Evolutionary conservation across 2,329 filamentous ascomycete species (phyloP).

Genomic region (Leptographium lundbergii): DNA sequence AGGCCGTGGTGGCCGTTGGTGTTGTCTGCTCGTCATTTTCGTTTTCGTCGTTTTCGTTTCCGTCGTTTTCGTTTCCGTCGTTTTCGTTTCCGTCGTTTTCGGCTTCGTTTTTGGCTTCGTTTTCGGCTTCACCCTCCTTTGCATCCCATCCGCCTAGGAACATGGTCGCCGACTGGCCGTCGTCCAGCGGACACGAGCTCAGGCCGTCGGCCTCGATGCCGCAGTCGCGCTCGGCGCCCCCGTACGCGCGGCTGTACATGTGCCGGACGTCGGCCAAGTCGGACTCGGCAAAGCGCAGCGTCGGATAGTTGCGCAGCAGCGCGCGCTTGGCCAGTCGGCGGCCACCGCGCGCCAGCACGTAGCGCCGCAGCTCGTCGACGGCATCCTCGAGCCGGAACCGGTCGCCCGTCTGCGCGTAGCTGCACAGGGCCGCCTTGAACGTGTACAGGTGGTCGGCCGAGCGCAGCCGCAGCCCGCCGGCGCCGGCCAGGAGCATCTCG

Average conservation of each 20-base stretch:
- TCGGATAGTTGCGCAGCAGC: conserved; percentile 38
- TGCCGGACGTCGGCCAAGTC: conserved; percentile 41
- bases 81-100: neutral
- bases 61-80: neutral
- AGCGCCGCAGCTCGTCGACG: conserved; percentile 48
- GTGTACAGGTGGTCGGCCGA: conserved; percentile 51
- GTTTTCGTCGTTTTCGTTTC: neutral
- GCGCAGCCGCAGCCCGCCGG: conserved; percentile 42
- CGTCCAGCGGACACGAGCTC: conserved; percentile 13
- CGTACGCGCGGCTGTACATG: conserved; percentile 45
- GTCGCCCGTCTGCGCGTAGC: conserved; percentile 36
- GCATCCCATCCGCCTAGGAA: conserved; percentile 5
- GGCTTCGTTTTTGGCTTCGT: no score
- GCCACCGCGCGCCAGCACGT: conserved; percentile 39
- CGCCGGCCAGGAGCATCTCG: conserved; percentile 46
- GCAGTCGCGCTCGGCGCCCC: conserved; percentile 30
- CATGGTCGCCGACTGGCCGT: neutral
- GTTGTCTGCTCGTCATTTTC: neutral
- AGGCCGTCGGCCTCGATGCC: conserved; percentile 30
- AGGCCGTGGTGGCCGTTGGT: neutral
- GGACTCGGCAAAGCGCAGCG: conserved; percentile 35
- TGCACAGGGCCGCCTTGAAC: conserved; percentile 47
- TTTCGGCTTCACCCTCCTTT: no score
- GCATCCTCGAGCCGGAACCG: conserved; percentile 42
- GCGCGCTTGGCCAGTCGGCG: conserved; percentile 35